Evolutionary conservation across 768 basidiomycete genomes (phyloP).

Genomic region (Suillus alpinus): DNA sequence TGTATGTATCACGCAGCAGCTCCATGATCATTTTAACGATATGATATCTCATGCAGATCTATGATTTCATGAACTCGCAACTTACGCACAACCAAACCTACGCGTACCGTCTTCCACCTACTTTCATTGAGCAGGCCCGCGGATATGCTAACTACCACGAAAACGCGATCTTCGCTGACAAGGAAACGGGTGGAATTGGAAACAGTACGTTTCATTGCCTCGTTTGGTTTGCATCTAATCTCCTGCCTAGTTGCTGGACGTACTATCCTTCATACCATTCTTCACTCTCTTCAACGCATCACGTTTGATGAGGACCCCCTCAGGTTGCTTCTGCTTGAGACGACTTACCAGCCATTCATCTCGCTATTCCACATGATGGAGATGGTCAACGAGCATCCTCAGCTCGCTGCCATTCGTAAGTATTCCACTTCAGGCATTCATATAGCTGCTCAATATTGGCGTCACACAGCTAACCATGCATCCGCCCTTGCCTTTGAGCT

Average conservation of each 20-base stretch:
- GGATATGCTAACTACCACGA: slow-evolving; percentile 77
- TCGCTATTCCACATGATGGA: slow-evolving; percentile 79
- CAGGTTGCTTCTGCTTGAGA: slow-evolving; percentile 71
- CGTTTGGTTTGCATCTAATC: neutral
- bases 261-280: slow-evolving; percentile 68
- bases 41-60: slow-evolving; percentile 45
- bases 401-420: slow-evolving; percentile 63
- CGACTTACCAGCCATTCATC: slow-evolving; percentile 86
- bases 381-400: slow-evolving; percentile 47
- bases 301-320: slow-evolving; percentile 76
- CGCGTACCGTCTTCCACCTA: slow-evolving; percentile 71
- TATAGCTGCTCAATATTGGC: neutral
- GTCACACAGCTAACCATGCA: slow-evolving; percentile 58
- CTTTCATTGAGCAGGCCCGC: slow-evolving; percentile 69
- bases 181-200: slow-evolving; percentile 60
- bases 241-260: slow-evolving; percentile 67
- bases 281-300: slow-evolving; percentile 71
- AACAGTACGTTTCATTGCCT: slow-evolving; percentile 55
- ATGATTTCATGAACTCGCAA: slow-evolving; percentile 77
- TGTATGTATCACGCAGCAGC: slow-evolving; percentile 39
- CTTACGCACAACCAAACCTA: slow-evolving; percentile 81
- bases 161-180: slow-evolving; percentile 66
- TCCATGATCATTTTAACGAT: neutral
- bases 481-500: slow-evolving; percentile 75
- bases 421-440: slow-evolving; percentile 11